phyloP scores from a whole-genome alignment of 2,329 filamentous ascomycete species.

The Dactylellina drechsleri region DNA sequence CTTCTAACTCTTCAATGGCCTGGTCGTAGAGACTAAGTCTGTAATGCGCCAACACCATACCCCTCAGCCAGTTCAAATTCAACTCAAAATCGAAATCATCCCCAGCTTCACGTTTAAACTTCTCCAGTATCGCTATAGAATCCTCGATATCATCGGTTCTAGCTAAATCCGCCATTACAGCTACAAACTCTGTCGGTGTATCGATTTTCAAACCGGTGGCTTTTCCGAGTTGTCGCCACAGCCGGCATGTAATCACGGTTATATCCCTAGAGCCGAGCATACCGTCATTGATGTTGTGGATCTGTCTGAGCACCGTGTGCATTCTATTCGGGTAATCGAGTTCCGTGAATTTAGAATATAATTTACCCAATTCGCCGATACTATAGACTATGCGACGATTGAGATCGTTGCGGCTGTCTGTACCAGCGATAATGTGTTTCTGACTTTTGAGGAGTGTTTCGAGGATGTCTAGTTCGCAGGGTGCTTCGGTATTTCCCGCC shows the following conservation, averaged over 20 bases:
- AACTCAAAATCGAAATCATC: slow-evolving; percentile 29
- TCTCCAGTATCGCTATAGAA: slow-evolving; percentile 20
- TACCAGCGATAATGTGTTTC: slow-evolving; percentile 13
- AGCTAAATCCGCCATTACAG: slow-evolving; percentile 36
- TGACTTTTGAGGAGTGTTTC: slow-evolving; percentile 25
- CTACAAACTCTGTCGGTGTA: slow-evolving; percentile 37
- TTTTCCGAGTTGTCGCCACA: slow-evolving; percentile 39
- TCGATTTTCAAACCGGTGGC: slow-evolving; percentile 41
- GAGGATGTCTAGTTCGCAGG: slow-evolving; percentile 46
- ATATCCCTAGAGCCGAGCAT: slow-evolving; percentile 27
- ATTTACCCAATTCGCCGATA: slow-evolving; percentile 32
- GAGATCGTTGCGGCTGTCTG: slow-evolving; percentile 14
- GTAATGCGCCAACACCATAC: slow-evolving; percentile 30
- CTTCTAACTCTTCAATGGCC: slow-evolving; percentile 27
- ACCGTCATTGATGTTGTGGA: slow-evolving; percentile 44
- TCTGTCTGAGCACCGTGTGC: slow-evolving; percentile 32
- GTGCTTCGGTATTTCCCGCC: slow-evolving; percentile 41
- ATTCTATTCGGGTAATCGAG: slow-evolving; percentile 46
- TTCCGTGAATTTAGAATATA: slow-evolving; percentile 46
- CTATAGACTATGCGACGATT: slow-evolving; percentile 13
- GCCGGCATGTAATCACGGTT: slow-evolving; percentile 22
- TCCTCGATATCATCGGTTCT: slow-evolving; percentile 45
- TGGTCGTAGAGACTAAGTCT: slow-evolving; percentile 40
- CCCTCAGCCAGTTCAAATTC: slow-evolving; percentile 29
- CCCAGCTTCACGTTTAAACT: slow-evolving; percentile 41